Conservation (phyloP, 228 moss, liverwort and hornwort species). For the Sphagnum fallax region DNA sequence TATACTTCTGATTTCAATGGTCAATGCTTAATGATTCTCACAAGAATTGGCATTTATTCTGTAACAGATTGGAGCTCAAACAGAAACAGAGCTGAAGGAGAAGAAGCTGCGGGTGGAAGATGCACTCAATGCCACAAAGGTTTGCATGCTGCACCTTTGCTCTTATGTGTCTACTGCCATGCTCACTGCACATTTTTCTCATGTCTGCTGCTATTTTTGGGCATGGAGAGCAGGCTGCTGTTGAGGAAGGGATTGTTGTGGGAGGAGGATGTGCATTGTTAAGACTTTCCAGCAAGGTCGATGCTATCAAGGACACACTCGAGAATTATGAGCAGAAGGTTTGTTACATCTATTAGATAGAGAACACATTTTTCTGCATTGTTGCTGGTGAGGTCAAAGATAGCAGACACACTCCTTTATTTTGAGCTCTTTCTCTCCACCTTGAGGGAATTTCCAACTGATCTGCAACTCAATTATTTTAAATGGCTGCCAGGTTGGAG, state of each 20-base stretch:
- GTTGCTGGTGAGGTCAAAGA: too few relatives aligned
- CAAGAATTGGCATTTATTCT: too few relatives aligned
- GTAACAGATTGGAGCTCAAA: constrained; percentile 49
- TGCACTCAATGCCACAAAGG: constrained; percentile 58
- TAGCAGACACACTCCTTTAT: too few relatives aligned
- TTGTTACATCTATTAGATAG: neutral
- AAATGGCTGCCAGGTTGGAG: constrained; percentile 29
- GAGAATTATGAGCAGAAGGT: constrained; percentile 55
- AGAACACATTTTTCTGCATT: too few relatives aligned
- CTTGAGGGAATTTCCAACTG: too few relatives aligned
- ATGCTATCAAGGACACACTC: constrained; percentile 33
- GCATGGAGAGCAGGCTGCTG: constrained; percentile 22
- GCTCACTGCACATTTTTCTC: too few relatives aligned
- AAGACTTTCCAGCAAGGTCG: constrained; percentile 39
- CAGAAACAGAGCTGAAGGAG: constrained; percentile 56
- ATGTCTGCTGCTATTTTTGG: neutral
- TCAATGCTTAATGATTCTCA: too few relatives aligned
- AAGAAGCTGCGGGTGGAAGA: constrained; percentile 56
- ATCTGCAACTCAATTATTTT: too few relatives aligned
- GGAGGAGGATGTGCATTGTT: constrained; percentile 48
- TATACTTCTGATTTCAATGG: too few relatives aligned
- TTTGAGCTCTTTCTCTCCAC: too few relatives aligned
- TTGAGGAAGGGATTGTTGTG: constrained; percentile 56
- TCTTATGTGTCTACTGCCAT: too few relatives aligned
- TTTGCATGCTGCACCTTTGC: neutral